phyloP scores from a whole-genome alignment of 306 rosid genomes.

The Lathyrus oleraceus region DNA sequence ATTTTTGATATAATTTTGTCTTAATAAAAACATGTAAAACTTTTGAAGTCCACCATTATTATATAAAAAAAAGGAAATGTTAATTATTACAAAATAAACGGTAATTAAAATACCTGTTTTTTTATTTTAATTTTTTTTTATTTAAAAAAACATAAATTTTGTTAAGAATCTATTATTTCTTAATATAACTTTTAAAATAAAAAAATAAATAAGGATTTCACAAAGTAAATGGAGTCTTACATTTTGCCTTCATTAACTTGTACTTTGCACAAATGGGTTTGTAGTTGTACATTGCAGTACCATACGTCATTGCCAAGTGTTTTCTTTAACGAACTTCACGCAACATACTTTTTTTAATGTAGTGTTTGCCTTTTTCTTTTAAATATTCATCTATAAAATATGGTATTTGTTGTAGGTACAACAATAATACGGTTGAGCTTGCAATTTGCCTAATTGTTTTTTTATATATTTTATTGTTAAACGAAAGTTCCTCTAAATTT shows the following conservation, averaged over 20 bases:
- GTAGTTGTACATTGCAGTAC: slow-evolving; percentile 30
- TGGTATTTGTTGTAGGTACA: slow-evolving; percentile 1
- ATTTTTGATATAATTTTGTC: too few relatives aligned
- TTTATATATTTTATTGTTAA: neutral
- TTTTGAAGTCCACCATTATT: too few relatives aligned
- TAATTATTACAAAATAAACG: too few relatives aligned
- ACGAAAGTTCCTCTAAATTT: neutral
- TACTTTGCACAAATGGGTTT: slow-evolving; percentile 19
- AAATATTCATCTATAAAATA: neutral
- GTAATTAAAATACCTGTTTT: too few relatives aligned
- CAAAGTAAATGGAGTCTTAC: too few relatives aligned
- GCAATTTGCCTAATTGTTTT: neutral
- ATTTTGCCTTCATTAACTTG: neutral
- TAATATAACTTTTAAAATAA: too few relatives aligned
- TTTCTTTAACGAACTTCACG: neutral
- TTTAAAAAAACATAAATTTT: too few relatives aligned
- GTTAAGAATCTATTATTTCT: too few relatives aligned
- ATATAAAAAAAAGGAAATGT: too few relatives aligned
- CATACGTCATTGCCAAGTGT: neutral
- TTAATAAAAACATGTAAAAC: too few relatives aligned
- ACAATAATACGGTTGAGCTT: slow-evolving; percentile 13
- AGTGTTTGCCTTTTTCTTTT: neutral
- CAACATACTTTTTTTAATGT: neutral
- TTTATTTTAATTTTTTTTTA: too few relatives aligned
- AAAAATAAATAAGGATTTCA: too few relatives aligned